Percentiles rank a stretch among this genome's conserved stretches.
These are phyloP conservation scores for Cyclotella kingstonii DNA, from an alignment of 108 stramenopile species.

Conservation along the genomic window DNA sequence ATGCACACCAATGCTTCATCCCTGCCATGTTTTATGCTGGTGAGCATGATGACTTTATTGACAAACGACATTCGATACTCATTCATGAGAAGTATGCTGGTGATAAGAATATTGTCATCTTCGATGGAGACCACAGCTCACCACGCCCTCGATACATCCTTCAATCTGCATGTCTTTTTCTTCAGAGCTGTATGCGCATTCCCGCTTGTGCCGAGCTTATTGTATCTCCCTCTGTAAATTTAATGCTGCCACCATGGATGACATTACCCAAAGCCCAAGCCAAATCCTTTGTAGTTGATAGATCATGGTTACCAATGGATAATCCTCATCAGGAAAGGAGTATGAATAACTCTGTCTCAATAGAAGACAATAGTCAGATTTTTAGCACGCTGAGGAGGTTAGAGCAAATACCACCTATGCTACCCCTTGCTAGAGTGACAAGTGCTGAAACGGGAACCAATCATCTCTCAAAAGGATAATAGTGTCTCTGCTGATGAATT, in stretches of 20 bases:
- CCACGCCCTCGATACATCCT: slow-evolving; percentile 52
- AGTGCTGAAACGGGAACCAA: not conserved
- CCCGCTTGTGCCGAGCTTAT: slow-evolving; percentile 30
- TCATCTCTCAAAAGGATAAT: not conserved
- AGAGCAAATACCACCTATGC: not conserved
- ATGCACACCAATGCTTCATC: slow-evolving; percentile 61
- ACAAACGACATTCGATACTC: slow-evolving; percentile 40
- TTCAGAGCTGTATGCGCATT: slow-evolving; percentile 45
- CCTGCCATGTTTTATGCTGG: slow-evolving; percentile 76
- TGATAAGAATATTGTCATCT: slow-evolving; percentile 73
- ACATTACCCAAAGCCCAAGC: not conserved
- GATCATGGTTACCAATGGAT: no score
- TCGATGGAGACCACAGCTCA: slow-evolving; percentile 82
- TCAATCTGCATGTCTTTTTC: slow-evolving; percentile 35
- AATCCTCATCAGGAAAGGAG: no score
- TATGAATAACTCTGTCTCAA: no score
- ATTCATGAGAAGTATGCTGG: slow-evolving; percentile 66
- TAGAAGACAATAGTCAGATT: no score
- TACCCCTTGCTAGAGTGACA: not conserved
- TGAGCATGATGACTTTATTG: slow-evolving; percentile 67
- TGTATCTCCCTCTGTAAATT: slow-evolving; percentile 32
- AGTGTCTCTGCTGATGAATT: not conserved
- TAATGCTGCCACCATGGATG: slow-evolving; percentile 36
- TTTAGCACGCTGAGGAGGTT: no score
- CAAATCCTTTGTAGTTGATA: not conserved